Percentiles rank a stretch among this genome's conserved stretches.
phyloP scores from a whole-genome alignment of 306 rosid genomes.

The Parietaria judaica region DNA sequence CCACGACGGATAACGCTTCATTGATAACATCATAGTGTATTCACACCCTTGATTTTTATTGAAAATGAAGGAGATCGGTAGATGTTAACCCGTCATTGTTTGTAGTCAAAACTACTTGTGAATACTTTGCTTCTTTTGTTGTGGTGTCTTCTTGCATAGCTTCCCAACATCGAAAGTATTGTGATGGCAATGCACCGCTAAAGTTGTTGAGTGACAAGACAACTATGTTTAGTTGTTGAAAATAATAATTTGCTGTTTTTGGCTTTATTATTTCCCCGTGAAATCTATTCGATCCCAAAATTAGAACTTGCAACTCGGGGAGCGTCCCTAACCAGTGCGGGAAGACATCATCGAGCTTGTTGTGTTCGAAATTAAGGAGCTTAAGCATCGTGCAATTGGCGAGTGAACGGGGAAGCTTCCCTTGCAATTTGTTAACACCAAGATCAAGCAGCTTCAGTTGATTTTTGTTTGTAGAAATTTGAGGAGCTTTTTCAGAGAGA shows the following conservation, averaged over 20 bases:
- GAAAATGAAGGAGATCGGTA: not conserved
- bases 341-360: conserved; percentile 22
- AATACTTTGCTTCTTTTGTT: not conserved
- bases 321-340: conserved; percentile 38
- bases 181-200: conserved; percentile 13
- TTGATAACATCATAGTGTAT: not conserved
- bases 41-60: not conserved
- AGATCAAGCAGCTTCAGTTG: conserved; percentile 13
- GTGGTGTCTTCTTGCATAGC: conserved; percentile 7
- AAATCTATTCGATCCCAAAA: conserved; percentile 15
- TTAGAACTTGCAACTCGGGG: conserved; percentile 11
- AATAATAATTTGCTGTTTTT: not conserved
- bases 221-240: conserved; percentile 6
- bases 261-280: conserved; percentile 10
- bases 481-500: not conserved
- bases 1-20: not conserved
- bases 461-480: not conserved
- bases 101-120: not conserved
- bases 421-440: conserved; percentile 16
- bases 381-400: conserved; percentile 12
- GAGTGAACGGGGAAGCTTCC: conserved; percentile 17
- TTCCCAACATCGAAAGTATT: conserved; percentile 11
- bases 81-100: not conserved
- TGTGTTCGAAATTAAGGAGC: conserved; percentile 8
- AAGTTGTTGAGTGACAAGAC: conserved; percentile 20